Evolutionary conservation across 768 basidiomycete species (phyloP).

Genomic region (Lyophyllum decastes): DNA sequence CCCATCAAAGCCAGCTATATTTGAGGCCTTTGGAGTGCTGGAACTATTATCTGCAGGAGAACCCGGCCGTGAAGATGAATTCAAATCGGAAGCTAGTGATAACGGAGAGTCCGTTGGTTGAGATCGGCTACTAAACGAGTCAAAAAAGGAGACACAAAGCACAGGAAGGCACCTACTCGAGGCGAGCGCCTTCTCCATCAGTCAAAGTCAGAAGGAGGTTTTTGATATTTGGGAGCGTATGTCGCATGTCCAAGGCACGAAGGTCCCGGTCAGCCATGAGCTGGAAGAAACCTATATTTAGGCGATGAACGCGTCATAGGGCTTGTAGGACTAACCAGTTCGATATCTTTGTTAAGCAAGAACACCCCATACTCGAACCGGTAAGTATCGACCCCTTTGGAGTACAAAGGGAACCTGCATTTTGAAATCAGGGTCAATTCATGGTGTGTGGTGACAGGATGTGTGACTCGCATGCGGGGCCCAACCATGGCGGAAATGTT

Average conservation of each 20-base stretch:
- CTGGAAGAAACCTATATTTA: conserved; percentile 38
- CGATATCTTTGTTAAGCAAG: conserved; percentile 95
- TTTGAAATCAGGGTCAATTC: not conserved
- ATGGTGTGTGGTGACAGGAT: not conserved
- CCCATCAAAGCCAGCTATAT: conserved; percentile 27
- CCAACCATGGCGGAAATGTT: conserved; percentile 95
- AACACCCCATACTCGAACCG: conserved; percentile 98
- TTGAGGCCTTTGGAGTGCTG: conserved; percentile 39
- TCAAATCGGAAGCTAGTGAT: conserved; percentile 25
- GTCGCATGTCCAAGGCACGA: conserved; percentile 88
- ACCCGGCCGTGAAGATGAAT: conserved; percentile 19
- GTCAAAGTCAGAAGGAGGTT: conserved; percentile 87
- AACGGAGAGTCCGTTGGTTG: conserved; percentile 26
- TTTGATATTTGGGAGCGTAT: conserved; percentile 96
- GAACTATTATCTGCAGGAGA: conserved; percentile 25
- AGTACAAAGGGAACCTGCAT: conserved; percentile 90
- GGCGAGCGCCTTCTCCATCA: conserved; percentile 56
- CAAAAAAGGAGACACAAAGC: conserved; percentile 13
- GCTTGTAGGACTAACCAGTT: conserved; percentile 64
- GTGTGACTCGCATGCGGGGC: conserved; percentile 75
- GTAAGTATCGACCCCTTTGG: conserved; percentile 93
- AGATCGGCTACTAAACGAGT: conserved; percentile 21
- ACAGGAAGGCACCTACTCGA: conserved; percentile 40
- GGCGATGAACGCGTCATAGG: conserved; percentile 8
- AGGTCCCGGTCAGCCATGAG: conserved; percentile 91